These are phyloP conservation scores for Amaranthus cruentus DNA, from an alignment of 148 eudicot species.

Conservation along the genomic window DNA sequence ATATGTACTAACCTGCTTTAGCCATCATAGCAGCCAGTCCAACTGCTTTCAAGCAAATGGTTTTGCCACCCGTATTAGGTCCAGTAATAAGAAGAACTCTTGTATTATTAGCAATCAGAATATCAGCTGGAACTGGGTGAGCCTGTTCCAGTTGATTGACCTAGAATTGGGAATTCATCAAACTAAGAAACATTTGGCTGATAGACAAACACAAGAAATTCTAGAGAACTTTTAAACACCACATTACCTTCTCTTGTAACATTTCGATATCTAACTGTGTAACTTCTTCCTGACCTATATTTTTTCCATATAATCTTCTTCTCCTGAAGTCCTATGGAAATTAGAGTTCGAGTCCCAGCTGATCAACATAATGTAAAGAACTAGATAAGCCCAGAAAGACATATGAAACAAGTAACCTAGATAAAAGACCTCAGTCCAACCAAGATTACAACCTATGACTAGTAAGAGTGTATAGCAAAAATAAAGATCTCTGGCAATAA, in stretches of 20 bases:
- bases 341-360: constrained; percentile 19
- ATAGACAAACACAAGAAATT: background rate
- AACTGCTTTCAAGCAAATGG: constrained; percentile 83
- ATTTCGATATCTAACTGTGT: constrained; percentile 39
- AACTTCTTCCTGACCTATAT: constrained; percentile 40
- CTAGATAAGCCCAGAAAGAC: constrained; percentile 9
- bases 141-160: constrained; percentile 58
- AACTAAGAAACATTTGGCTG: background rate
- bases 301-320: constrained; percentile 53
- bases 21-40: constrained; percentile 98
- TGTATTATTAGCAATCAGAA: constrained; percentile 55
- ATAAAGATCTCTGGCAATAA: constrained; percentile 4
- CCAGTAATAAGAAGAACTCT: constrained; percentile 89
- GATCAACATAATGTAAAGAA: constrained; percentile 14
- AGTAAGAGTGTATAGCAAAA: constrained; percentile 4
- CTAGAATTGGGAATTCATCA: constrained; percentile 33
- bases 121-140: constrained; percentile 71
- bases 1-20: constrained; percentile 62
- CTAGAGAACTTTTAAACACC: background rate
- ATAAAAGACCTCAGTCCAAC: background rate
- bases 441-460: background rate
- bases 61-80: constrained; percentile 97
- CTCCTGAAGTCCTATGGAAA: constrained; percentile 70
- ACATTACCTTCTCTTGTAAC: constrained; percentile 53
- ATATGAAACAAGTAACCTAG: background rate